phyloP scores from a whole-genome alignment of 345 rosid genomes.

The Cardiospermum halicacabum region DNA sequence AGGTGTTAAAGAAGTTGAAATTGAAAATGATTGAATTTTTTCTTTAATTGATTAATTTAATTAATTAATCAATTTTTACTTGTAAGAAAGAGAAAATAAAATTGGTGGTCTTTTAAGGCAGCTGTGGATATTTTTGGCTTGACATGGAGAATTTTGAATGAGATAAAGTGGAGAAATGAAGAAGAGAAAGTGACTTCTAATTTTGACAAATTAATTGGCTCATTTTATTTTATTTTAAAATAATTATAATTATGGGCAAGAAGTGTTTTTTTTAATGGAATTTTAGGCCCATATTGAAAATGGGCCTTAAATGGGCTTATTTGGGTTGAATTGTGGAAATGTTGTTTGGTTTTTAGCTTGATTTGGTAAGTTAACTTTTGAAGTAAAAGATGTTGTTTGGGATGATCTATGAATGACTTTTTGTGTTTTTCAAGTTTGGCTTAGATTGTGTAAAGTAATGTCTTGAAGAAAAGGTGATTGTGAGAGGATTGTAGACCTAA shows the following conservation, averaged over 20 bases:
- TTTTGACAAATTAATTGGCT: background rate
- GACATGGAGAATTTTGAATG: background rate
- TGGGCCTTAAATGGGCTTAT: background rate
- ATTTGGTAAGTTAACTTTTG: background rate
- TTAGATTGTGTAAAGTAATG: background rate
- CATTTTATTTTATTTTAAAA: too few relatives aligned
- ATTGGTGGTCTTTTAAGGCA: constrained; percentile 4
- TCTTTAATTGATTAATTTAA: background rate
- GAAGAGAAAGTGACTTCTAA: background rate
- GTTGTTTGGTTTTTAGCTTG: background rate
- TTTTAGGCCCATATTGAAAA: background rate
- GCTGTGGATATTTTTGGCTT: constrained; percentile 2
- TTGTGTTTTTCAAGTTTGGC: too few relatives aligned
- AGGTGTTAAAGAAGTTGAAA: background rate
- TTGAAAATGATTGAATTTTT: background rate
- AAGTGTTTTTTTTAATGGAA: background rate
- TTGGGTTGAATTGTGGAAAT: background rate
- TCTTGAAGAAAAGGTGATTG: background rate
- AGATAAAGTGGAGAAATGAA: constrained; percentile 1
- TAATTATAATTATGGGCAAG: too few relatives aligned
- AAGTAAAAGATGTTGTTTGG: background rate
- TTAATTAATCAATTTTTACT: background rate
- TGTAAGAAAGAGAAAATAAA: background rate
- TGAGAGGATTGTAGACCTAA: background rate
- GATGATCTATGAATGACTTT: background rate